Conservation (phyloP, 306 rosid species). For the Quercus gilva region DNA sequence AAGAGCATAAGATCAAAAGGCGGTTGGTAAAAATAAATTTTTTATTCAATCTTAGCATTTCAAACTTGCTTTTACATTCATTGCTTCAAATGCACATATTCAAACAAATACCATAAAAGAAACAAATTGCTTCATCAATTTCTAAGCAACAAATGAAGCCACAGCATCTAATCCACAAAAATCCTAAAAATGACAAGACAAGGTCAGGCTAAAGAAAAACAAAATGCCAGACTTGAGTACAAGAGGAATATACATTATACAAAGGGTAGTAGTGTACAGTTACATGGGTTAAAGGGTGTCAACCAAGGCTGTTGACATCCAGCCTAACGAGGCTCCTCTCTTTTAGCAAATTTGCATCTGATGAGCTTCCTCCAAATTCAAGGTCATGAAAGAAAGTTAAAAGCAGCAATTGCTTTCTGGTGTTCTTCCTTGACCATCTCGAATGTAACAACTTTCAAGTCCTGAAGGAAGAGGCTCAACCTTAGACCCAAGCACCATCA, state of each 20-base stretch:
- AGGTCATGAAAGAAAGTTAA: not conserved
- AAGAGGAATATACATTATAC: not conserved
- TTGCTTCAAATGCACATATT: no score
- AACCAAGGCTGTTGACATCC: constrained; percentile 16
- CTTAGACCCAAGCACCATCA: not conserved
- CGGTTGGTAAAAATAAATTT: no score
- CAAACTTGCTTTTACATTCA: no score
- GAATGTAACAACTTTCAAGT: not conserved
- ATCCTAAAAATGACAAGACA: not conserved
- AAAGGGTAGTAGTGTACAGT: constrained; percentile 32
- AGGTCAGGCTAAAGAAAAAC: constrained; percentile 45
- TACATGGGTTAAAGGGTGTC: constrained; percentile 14
- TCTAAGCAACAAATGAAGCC: no score
- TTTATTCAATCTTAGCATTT: no score
- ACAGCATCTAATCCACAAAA: no score
- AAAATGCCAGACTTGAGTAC: constrained; percentile 38
- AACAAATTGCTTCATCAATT: no score
- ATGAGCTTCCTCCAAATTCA: not conserved
- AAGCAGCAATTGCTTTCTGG: not conserved
- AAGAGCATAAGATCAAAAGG: no score
- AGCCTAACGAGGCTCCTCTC: constrained; percentile 6
- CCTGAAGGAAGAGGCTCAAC: constrained; percentile 12
- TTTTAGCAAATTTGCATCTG: not conserved
- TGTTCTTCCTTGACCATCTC: constrained; percentile 8
- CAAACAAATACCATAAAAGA: no score